These are phyloP conservation scores for Mollisia scopiformis DNA, from an alignment of 2,329 filamentous ascomycete species.

Conservation along the genomic window DNA sequence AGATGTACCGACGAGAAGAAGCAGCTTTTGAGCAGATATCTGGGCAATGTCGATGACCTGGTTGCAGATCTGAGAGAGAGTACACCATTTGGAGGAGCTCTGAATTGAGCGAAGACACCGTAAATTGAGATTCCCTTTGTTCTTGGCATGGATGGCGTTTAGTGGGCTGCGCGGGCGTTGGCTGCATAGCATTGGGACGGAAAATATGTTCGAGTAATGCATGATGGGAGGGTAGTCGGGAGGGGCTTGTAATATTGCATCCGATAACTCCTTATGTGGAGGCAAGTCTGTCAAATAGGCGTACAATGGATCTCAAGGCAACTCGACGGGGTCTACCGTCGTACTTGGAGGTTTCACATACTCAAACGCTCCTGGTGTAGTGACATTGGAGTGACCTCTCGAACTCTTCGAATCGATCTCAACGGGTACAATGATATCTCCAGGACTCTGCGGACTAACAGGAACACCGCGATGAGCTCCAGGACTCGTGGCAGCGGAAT, in stretches of 20 bases:
- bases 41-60: constrained; percentile 65
- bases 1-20: constrained; percentile 70
- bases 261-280: constrained; percentile 1
- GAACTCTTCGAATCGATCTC: constrained; percentile 55
- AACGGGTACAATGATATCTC: constrained; percentile 54
- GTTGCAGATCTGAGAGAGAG: constrained; percentile 76
- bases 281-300: constrained; percentile 6
- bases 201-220: constrained; percentile 24
- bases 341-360: constrained; percentile 29
- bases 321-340: constrained; percentile 44
- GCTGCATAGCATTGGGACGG: constrained; percentile 21
- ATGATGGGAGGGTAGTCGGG: not conserved
- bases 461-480: constrained; percentile 45
- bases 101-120: no score
- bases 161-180: constrained; percentile 16
- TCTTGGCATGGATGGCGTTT: constrained; percentile 21
- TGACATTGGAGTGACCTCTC: constrained; percentile 18
- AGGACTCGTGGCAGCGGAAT: constrained; percentile 35
- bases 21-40: constrained; percentile 61
- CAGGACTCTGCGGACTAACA: constrained; percentile 48
- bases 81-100: constrained; percentile 71
- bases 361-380: constrained; percentile 25
- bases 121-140: constrained; percentile 39
- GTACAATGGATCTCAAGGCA: constrained; percentile 43
- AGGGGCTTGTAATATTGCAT: constrained; percentile 13